Percentiles rank a stretch among this genome's conserved stretches.
Conservation (phyloP, 2,329 filamentous ascomycete genomes). For the Plenodomus biglobosus region DNA sequence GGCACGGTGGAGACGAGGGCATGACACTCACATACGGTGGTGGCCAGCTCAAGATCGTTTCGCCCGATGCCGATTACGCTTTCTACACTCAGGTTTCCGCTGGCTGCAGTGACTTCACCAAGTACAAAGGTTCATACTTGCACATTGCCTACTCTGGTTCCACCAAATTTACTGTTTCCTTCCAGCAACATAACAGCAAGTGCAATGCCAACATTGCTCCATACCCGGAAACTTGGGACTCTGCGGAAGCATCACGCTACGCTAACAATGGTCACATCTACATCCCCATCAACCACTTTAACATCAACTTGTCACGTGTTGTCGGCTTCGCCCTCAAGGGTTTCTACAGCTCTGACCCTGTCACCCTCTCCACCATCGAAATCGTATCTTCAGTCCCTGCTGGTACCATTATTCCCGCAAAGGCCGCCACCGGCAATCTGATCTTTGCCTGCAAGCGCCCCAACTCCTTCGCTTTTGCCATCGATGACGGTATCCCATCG, state of each 20-base stretch:
- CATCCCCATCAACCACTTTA: conserved; percentile 67
- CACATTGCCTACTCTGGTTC: conserved; percentile 66
- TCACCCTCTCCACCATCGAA: conserved; percentile 62
- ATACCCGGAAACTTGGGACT: conserved; percentile 69
- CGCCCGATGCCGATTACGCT: conserved; percentile 61
- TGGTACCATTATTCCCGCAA: conserved; percentile 57
- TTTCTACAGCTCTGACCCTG: conserved; percentile 57
- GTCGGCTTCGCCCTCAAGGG: conserved; percentile 65
- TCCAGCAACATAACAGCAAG: conserved; percentile 66
- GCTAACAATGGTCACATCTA: conserved; percentile 60
- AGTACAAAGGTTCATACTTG: conserved; percentile 61
- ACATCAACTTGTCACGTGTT: conserved; percentile 58
- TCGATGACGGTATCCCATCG: conserved; percentile 66
- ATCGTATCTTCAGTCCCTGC: conserved; percentile 59
- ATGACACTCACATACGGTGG: conserved; percentile 56
- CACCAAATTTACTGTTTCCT: conserved; percentile 63
- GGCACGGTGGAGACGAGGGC: conserved; percentile 66
- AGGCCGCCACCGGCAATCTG: conserved; percentile 63
- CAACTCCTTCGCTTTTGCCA: conserved; percentile 71
- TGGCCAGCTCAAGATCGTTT: conserved; percentile 58
- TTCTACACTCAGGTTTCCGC: conserved; percentile 62
- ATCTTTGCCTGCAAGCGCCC: conserved; percentile 66
- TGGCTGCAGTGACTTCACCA: conserved; percentile 58
- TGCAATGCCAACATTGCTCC: conserved; percentile 60
- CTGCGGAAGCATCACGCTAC: conserved; percentile 65